Conservation (phyloP, 169 alveolate species). For the Perkinsus olseni region DNA sequence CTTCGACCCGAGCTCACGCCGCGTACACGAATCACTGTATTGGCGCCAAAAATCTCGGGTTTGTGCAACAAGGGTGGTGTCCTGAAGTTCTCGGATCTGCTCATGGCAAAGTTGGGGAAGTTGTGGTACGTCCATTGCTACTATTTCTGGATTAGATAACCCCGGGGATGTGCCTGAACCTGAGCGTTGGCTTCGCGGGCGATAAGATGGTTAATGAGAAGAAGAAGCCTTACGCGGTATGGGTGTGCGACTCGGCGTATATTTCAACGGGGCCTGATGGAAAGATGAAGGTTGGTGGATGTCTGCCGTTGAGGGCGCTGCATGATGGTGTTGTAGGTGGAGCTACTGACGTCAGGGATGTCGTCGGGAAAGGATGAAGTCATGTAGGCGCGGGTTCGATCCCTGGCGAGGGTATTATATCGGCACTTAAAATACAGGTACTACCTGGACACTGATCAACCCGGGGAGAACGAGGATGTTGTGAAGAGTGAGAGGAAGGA, state of each 20-base stretch:
- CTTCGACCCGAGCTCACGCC: no score
- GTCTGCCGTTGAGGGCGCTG: neutral
- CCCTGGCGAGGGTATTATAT: neutral
- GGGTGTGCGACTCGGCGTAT: neutral
- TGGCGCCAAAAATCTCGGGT: no score
- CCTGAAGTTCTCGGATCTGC: no score
- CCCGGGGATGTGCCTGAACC: neutral
- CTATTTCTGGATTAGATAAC: neutral
- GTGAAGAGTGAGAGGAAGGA: neutral
- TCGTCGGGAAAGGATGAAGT: neutral
- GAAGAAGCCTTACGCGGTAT: neutral
- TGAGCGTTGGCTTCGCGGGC: neutral
- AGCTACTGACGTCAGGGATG: neutral
- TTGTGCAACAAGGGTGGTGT: no score
- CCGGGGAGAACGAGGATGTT: neutral
- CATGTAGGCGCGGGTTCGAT: neutral
- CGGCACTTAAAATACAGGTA: neutral
- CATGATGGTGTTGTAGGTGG: neutral
- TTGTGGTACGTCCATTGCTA: no score
- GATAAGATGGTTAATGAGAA: neutral
- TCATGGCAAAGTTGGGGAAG: no score
- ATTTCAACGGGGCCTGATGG: neutral
- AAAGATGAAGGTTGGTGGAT: neutral
- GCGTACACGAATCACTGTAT: no score
- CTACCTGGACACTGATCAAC: neutral